Evolutionary conservation across 108 stramenopile species (phyloP).

Genomic region (Nannochloropsis salina): DNA sequence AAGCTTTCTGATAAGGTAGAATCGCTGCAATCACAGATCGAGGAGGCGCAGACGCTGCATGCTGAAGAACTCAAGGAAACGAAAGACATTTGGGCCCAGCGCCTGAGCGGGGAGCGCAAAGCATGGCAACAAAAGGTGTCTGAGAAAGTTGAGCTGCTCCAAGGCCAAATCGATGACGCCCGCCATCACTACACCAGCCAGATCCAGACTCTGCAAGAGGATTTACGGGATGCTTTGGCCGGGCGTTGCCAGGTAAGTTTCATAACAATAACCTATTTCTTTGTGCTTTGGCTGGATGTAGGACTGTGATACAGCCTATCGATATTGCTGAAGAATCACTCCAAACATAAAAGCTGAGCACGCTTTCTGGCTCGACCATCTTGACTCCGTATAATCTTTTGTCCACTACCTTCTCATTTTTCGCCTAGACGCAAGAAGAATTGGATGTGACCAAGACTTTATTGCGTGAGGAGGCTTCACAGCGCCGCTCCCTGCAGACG

Average conservation of each 20-base stretch:
- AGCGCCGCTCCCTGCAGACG: neutral
- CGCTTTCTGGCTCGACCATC: neutral
- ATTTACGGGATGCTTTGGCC: constrained; percentile 12
- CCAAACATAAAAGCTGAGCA: too few species aligned
- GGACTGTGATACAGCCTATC: too few species aligned
- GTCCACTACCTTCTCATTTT: neutral
- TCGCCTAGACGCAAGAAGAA: neutral
- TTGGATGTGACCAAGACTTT: neutral
- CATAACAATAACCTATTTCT: too few species aligned
- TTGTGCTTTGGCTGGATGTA: too few species aligned
- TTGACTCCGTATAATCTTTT: neutral
- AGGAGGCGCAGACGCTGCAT: neutral
- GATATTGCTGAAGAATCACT: too few species aligned
- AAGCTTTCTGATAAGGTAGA: neutral
- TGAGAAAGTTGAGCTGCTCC: neutral
- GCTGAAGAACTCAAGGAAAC: neutral
- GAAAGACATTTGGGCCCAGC: neutral
- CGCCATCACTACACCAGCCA: neutral
- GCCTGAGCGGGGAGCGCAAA: neutral
- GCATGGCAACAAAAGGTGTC: neutral
- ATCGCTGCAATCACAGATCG: neutral
- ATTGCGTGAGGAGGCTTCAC: neutral
- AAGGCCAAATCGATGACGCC: neutral
- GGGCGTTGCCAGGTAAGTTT: constrained; percentile 13
- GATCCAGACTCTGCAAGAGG: neutral